Conservation (phyloP, 768 basidiomycete genomes). For the Naganishia randhawae region DNA sequence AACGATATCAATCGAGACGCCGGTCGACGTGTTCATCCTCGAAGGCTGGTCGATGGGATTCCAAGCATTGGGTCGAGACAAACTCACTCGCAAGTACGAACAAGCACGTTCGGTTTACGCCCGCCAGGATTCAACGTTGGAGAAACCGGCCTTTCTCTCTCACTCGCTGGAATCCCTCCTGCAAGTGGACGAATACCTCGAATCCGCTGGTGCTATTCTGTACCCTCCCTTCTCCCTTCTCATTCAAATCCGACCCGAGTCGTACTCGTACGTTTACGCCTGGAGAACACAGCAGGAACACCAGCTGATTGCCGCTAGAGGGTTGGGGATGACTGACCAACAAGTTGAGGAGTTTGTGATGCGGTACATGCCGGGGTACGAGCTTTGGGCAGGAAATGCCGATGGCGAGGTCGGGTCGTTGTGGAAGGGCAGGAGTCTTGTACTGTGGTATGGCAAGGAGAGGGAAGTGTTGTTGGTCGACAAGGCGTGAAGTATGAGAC, state of each 20-base stretch:
- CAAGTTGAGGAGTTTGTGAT: slow-evolving; percentile 74
- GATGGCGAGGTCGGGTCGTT: not conserved
- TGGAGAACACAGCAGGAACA: slow-evolving; percentile 91
- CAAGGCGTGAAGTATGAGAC: no score
- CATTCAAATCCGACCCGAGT: slow-evolving; percentile 20
- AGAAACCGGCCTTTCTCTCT: slow-evolving; percentile 9
- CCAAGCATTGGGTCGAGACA: slow-evolving; percentile 58
- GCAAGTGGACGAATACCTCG: slow-evolving; percentile 13
- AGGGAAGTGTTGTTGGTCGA: not conserved
- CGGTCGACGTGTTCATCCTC: slow-evolving; percentile 75
- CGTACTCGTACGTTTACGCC: slow-evolving; percentile 62
- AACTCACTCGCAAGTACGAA: slow-evolving; percentile 58
- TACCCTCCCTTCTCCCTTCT: slow-evolving; percentile 20
- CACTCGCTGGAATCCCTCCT: slow-evolving; percentile 12
- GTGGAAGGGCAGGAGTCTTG: slow-evolving; percentile 1
- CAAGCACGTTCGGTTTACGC: slow-evolving; percentile 15
- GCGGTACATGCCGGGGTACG: slow-evolving; percentile 89
- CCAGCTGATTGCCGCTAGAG: slow-evolving; percentile 76
- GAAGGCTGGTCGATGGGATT: slow-evolving; percentile 98
- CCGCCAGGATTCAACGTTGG: not conserved
- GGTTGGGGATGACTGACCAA: slow-evolving; percentile 80
- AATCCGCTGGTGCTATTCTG: not conserved
- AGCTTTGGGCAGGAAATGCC: slow-evolving; percentile 58
- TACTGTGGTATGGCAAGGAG: slow-evolving; percentile 2
- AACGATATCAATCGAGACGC: slow-evolving; percentile 36